phyloP scores from a whole-genome alignment of 495 filamentous ascomycete genomes.

The Aspergillus indologenus region DNA sequence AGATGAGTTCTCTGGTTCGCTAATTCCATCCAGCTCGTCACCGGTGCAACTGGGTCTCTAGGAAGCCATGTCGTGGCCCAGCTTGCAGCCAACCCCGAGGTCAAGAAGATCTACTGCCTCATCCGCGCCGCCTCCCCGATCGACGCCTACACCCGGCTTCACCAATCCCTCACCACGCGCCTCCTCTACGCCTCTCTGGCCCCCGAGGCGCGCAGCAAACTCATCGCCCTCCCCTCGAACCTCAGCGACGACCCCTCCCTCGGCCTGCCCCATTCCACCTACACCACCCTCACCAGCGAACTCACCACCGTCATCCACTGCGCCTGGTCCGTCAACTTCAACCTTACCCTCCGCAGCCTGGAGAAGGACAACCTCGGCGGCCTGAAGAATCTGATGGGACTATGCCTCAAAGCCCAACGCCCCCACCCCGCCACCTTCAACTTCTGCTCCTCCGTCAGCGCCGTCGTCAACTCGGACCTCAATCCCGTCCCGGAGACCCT shows the following conservation, averaged over 20 bases:
- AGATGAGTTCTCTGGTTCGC: background rate
- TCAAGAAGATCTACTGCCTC: constrained; percentile 52
- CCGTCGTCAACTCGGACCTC: constrained; percentile 33
- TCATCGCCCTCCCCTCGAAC: constrained; percentile 39
- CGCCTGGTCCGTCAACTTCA: constrained; percentile 76
- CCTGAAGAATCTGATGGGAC: constrained; percentile 51
- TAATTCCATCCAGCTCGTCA: constrained; percentile 16
- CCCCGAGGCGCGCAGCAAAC: constrained; percentile 26
- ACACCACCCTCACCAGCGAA: constrained; percentile 36
- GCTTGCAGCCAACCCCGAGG: constrained; percentile 19
- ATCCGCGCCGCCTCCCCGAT: constrained; percentile 47
- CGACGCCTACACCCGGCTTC: constrained; percentile 49
- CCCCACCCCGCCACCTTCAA: constrained; percentile 37
- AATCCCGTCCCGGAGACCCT: constrained; percentile 46
- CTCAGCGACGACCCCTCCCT: constrained; percentile 39
- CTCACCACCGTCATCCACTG: constrained; percentile 56
- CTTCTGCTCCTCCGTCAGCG: constrained; percentile 61
- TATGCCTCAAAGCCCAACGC: constrained; percentile 42
- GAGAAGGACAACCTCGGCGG: constrained; percentile 53
- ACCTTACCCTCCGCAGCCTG: constrained; percentile 57
- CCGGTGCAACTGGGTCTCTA: constrained; percentile 26
- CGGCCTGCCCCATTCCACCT: constrained; percentile 38
- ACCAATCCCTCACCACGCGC: constrained; percentile 41
- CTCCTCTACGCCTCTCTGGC: constrained; percentile 22
- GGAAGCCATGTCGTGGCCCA: constrained; percentile 24